A percentile compares a stretch with the other conserved stretches of the same genome.
Conservation (phyloP, 805 yeast species). For the Spathaspora girioi region DNA sequence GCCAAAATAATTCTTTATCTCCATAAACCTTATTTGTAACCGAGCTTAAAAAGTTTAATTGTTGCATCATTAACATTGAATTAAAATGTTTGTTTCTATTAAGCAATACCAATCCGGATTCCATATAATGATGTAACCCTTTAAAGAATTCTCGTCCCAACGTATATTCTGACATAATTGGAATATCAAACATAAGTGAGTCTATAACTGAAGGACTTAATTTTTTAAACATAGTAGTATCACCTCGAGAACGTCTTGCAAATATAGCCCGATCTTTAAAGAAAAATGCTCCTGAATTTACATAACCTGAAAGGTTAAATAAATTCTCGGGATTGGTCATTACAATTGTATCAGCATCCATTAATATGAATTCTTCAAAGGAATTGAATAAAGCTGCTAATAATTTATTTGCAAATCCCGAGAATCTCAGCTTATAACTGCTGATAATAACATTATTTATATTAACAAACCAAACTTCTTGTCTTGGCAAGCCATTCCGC, state of each 20-base stretch:
- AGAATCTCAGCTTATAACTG: slow-evolving; percentile 23
- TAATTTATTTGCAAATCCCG: slow-evolving; percentile 44
- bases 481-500: slow-evolving; percentile 22
- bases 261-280: slow-evolving; percentile 20
- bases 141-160: slow-evolving; percentile 23
- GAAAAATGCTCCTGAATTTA: slow-evolving; percentile 17
- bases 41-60: slow-evolving; percentile 19
- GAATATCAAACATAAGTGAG: slow-evolving; percentile 23
- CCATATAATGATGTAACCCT: slow-evolving; percentile 38
- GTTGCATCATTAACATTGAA: slow-evolving; percentile 28
- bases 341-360: slow-evolving; percentile 52
- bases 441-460: slow-evolving; percentile 15
- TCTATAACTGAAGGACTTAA: slow-evolving; percentile 37
- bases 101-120: slow-evolving; percentile 31
- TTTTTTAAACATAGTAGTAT: slow-evolving; percentile 42
- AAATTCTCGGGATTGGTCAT: slow-evolving; percentile 30
- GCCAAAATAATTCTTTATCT: slow-evolving; percentile 76
- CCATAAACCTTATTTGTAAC: slow-evolving; percentile 49
- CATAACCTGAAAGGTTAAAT: slow-evolving; percentile 14
- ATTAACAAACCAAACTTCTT: slow-evolving; percentile 29
- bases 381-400: slow-evolving; percentile 45
- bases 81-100: slow-evolving; percentile 26
- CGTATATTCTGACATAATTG: slow-evolving; percentile 30
- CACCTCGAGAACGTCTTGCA: slow-evolving; percentile 29
- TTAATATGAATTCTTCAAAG: slow-evolving; percentile 45